Percentiles rank a stretch among this genome's conserved stretches.
phyloP scores from a whole-genome alignment of 257 asterid genomes.

The Eustoma russellianum region DNA sequence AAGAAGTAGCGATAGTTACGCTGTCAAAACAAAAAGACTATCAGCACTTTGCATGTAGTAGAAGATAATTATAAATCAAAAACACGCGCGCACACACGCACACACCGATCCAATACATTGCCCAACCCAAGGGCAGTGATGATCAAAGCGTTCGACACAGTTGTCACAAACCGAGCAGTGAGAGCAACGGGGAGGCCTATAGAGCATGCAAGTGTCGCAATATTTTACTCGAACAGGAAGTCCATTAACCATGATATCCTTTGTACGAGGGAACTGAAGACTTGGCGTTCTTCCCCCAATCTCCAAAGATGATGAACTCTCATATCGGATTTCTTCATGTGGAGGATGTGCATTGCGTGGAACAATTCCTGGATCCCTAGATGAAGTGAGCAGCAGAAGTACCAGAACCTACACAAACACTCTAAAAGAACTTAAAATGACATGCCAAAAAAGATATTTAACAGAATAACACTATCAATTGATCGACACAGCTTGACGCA shows the following conservation, averaged over 20 bases:
- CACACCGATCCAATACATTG: conserved; percentile 95
- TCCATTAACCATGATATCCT: conserved; percentile 95
- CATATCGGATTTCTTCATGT: conserved; percentile 84
- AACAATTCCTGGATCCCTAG: conserved; percentile 96
- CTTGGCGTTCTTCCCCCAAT: conserved; percentile 87
- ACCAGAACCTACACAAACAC: conserved; percentile 75
- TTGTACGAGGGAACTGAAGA: conserved; percentile 88
- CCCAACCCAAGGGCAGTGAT: conserved; percentile 99
- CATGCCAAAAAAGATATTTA: no score
- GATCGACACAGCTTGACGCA: no score
- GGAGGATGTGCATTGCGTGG: conserved; percentile 97
- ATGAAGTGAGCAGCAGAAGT: conserved; percentile 70
- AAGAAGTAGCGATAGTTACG: conserved; percentile 97
- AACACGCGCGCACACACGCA: no score
- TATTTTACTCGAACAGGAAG: conserved; percentile 84
- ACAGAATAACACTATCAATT: no score
- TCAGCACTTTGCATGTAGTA: no score
- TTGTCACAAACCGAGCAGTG: conserved; percentile 97
- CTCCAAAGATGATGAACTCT: conserved; percentile 64
- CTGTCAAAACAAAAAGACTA: conserved; percentile 35
- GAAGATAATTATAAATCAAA: no score
- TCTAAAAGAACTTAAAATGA: conserved; percentile 34
- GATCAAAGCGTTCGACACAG: conserved; percentile 85
- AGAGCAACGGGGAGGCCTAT: conserved; percentile 99
- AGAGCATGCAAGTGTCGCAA: conserved; percentile 98